phyloP scores from a whole-genome alignment of 2,329 filamentous ascomycete genomes.

The Aspergillus pseudoviridinutans region DNA sequence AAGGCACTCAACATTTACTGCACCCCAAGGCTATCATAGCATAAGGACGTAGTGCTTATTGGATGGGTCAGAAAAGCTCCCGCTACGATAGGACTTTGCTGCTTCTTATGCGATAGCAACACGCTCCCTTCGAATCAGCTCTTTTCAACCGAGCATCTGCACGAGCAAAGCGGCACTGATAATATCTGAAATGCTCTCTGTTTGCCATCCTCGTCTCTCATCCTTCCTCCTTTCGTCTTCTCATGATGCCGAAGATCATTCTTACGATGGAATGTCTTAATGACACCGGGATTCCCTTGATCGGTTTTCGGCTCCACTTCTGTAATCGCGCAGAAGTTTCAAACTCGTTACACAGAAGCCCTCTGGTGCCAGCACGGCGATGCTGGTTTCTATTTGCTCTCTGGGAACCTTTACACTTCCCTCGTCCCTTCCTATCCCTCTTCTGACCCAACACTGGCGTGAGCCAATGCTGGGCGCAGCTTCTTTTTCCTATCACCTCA shows the following conservation, averaged over 20 bases:
- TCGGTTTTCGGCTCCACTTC: not conserved
- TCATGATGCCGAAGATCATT: not conserved
- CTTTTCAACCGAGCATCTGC: not conserved
- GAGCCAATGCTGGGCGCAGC: not conserved
- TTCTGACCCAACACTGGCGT: not conserved
- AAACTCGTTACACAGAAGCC: not conserved
- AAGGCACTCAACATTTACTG: not conserved
- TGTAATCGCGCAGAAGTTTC: not conserved
- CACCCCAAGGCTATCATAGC: not conserved
- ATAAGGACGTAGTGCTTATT: not conserved
- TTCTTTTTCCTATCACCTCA: not conserved
- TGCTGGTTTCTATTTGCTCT: not conserved
- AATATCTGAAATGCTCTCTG: not conserved
- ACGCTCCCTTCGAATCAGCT: not conserved
- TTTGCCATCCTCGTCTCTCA: not conserved
- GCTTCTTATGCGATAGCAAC: not conserved
- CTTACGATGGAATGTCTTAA: conserved; percentile 12
- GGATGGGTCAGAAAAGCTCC: not conserved
- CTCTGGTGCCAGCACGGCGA: not conserved
- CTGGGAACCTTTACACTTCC: not conserved
- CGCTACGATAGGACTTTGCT: not conserved
- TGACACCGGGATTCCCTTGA: not conserved
- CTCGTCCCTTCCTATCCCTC: not conserved
- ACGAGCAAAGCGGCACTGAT: not conserved
- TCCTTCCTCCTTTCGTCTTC: not conserved